These are phyloP conservation scores for Bocquillonia castaneifolia DNA, from an alignment of 441 rosid species.

Conservation along the genomic window DNA sequence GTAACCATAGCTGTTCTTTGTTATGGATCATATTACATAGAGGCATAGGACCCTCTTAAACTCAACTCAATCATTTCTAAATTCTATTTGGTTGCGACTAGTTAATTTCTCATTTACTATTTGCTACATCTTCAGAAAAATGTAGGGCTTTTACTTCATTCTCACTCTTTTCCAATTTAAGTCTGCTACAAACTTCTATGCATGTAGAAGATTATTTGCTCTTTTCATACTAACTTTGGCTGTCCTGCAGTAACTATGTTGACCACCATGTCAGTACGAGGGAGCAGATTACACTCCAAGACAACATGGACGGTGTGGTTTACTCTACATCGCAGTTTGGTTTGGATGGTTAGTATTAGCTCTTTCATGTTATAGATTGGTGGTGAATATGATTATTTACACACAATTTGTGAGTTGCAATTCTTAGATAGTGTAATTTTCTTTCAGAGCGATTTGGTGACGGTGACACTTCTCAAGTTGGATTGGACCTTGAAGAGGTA, in stretches of 20 bases:
- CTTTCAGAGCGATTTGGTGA: conserved; percentile 93
- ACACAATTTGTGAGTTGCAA: conserved; percentile 13
- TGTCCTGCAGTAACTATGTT: conserved; percentile 70
- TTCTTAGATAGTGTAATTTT: conserved; percentile 25
- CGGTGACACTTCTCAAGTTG: conserved; percentile 90
- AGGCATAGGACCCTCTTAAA: background rate
- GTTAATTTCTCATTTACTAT: background rate
- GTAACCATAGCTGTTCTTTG: background rate
- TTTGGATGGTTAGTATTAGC: conserved; percentile 72
- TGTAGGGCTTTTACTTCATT: background rate
- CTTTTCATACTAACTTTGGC: conserved; percentile 21
- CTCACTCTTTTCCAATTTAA: no score
- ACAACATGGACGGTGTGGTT: conserved; percentile 92
- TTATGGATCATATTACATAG: background rate
- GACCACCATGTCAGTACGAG: conserved; percentile 95
- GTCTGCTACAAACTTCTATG: background rate
- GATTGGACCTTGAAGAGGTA: conserved; percentile 96
- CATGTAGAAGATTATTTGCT: background rate
- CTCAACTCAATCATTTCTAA: background rate
- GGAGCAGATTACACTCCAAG: conserved; percentile 99
- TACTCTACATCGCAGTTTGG: conserved; percentile 95
- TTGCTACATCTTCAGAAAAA: background rate
- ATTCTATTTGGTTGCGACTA: background rate
- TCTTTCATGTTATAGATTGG: conserved; percentile 17
- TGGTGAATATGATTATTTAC: conserved; percentile 13